These are phyloP conservation scores for Thymus mandschuricus DNA, from an alignment of 257 asterid genomes.

Conservation along the genomic window DNA sequence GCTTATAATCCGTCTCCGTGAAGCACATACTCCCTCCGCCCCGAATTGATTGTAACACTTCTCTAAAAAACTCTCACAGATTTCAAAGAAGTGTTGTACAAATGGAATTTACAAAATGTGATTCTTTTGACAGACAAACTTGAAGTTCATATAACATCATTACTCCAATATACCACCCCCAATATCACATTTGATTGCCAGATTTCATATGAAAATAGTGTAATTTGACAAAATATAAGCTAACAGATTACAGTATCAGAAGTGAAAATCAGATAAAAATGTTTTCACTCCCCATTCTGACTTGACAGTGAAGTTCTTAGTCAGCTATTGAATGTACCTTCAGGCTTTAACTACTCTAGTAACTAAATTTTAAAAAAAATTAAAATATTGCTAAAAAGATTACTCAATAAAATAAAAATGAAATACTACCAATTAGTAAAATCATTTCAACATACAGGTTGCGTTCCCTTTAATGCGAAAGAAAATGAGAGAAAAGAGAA, in stretches of 20 bases:
- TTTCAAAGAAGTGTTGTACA: too few relatives aligned
- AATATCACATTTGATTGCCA: neutral
- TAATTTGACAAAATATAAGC: neutral
- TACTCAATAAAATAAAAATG: too few relatives aligned
- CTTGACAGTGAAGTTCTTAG: neutral
- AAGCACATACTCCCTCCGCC: too few relatives aligned
- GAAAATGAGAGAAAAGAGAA: too few relatives aligned
- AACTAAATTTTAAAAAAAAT: neutral
- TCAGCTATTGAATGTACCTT: neutral
- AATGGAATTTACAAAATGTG: too few relatives aligned
- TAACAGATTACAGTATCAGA: neutral
- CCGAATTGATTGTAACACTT: too few relatives aligned
- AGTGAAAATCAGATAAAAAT: neutral
- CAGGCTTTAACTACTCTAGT: neutral
- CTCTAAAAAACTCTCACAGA: too few relatives aligned
- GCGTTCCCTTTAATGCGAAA: too few relatives aligned
- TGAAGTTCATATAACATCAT: neutral
- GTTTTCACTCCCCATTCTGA: slow-evolving; percentile 1
- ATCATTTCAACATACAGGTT: neutral
- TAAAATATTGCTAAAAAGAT: neutral
- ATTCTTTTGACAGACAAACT: neutral
- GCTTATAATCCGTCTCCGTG: too few relatives aligned
- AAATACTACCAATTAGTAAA: too few relatives aligned
- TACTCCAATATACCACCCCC: neutral
- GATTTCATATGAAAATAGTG: neutral